Evolutionary conservation across 2,329 filamentous ascomycete genomes (phyloP).

Genomic region (Sporothrix brasiliensis): DNA sequence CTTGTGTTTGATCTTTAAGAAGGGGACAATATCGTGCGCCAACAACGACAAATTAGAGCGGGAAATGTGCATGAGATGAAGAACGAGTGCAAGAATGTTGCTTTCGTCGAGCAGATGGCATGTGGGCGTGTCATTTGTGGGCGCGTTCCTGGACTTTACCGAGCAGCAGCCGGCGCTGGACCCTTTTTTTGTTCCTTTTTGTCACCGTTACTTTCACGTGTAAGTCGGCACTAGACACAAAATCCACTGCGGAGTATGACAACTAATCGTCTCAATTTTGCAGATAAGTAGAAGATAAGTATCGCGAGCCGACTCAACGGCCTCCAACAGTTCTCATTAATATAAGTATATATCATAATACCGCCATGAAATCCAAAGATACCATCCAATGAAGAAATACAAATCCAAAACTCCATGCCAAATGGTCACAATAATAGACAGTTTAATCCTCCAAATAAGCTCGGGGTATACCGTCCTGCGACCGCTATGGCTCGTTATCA

Average conservation of each 20-base stretch:
- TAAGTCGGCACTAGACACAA: conserved; percentile 18
- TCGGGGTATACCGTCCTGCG: too few relatives aligned
- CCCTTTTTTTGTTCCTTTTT: conserved; percentile 11
- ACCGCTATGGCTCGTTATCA: conserved; percentile 32
- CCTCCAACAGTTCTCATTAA: neutral
- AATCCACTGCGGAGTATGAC: neutral
- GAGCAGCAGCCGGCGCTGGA: conserved; percentile 32
- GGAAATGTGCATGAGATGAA: too few relatives aligned
- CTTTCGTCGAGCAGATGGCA: conserved; percentile 26
- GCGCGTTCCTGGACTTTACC: conserved; percentile 29
- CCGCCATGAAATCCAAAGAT: neutral
- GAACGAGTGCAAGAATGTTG: neutral
- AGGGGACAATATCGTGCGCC: conserved; percentile 12
- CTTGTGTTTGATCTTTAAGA: neutral
- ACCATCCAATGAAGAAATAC: neutral
- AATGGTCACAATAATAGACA: neutral
- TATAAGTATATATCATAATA: neutral
- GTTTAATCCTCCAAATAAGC: neutral
- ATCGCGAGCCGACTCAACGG: neutral
- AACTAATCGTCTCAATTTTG: neutral
- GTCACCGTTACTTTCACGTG: conserved; percentile 21
- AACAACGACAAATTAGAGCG: neutral
- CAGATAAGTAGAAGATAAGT: neutral
- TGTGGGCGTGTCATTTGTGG: neutral
- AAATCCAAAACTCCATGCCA: neutral